Evolutionary conservation across 352 stramenopile species (phyloP), one percentile per base, ranked within the genome.

Genomic region (Phytophthora citrophthora): DNA sequence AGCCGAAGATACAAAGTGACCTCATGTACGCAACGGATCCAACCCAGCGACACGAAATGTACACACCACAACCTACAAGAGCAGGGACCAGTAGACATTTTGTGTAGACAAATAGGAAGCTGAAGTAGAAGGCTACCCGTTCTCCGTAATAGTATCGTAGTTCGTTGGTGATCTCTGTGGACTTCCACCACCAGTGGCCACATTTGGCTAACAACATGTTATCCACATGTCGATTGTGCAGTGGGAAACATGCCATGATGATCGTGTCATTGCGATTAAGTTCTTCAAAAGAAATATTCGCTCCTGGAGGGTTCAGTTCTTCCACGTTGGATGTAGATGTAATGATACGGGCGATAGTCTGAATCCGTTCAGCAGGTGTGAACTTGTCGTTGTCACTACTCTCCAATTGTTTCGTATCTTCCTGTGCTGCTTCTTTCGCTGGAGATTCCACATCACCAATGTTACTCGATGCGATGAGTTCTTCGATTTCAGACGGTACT

Each of bases 321-420:
- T 89, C 77, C 20, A 81, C 67, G 49, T 90, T 88, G 1, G 77
- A 71, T 1, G 79, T 92, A 1, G 84, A 93, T 27, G 87, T 92
- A 56, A 95, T 90, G 56, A 95, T 95, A n/a, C 87, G 87, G 5
- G 83, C 87, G 38, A 95, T 95, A 0, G 87, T 93, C 57, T 95
- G 87, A 13, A 95, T 85, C 6, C 87, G 83, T 44, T 95, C 87
- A 11, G 87, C 87, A 5, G 87, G 87, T 7, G 85, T 94, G 52
- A 94, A 93, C 63, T 93, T 93, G 44, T 71, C 62, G 44, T 71
- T 60, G 56, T 92, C 85, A 32, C 87, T 73, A 5, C 74, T 26
- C 10, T 61, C 64, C 32, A 72, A 67, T 9, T 59, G 51, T n/a
- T 67, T 56, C 8, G 47, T 23, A 31, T 79, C 66, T 15, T 78